Evolutionary conservation across 1,284 basidiomycete genomes (phyloP).

Genomic region (Malassezia sp.): DNA sequence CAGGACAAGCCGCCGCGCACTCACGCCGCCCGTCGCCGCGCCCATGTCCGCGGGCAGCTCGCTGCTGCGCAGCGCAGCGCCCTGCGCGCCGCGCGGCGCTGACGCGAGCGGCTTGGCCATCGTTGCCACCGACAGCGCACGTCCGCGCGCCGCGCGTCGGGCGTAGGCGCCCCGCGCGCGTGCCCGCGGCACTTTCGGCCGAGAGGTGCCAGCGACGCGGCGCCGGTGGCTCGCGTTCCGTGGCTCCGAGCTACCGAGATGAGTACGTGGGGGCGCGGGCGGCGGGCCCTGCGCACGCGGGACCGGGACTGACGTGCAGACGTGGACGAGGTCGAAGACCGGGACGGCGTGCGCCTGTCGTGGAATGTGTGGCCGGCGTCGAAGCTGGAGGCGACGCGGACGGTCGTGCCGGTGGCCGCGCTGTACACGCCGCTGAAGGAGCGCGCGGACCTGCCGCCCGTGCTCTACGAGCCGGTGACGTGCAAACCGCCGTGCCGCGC

Average conservation of each 20-base stretch:
- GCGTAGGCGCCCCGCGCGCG: background rate
- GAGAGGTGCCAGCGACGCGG: slow-evolving; percentile 1
- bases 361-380: slow-evolving; percentile 99
- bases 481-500: slow-evolving; percentile 96
- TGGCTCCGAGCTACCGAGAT: too few relatives aligned
- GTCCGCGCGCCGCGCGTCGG: background rate
- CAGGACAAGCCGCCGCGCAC: slow-evolving; percentile 16
- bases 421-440: slow-evolving; percentile 95
- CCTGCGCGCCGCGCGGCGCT: background rate
- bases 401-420: slow-evolving; percentile 92
- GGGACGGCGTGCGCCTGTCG: slow-evolving; percentile 52
- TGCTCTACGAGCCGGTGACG: slow-evolving; percentile 93
- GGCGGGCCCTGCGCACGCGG: too few relatives aligned
- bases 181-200: slow-evolving; percentile 3
- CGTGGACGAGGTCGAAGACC: slow-evolving; percentile 47
- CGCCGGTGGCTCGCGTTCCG: slow-evolving; percentile 1
- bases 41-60: background rate
- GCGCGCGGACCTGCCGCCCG: slow-evolving; percentile 85
- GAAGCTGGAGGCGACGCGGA: slow-evolving; percentile 90
- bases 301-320: slow-evolving; percentile 14
- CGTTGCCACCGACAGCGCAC: background rate
- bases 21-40: slow-evolving; percentile 2
- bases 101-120: background rate
- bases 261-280: slow-evolving; percentile 10
- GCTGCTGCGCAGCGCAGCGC: background rate